Evolutionary conservation across 2,329 filamentous ascomycete species (phyloP), one percentile per base, ranked within the genome.

Genomic region (Fusarium sp.): DNA sequence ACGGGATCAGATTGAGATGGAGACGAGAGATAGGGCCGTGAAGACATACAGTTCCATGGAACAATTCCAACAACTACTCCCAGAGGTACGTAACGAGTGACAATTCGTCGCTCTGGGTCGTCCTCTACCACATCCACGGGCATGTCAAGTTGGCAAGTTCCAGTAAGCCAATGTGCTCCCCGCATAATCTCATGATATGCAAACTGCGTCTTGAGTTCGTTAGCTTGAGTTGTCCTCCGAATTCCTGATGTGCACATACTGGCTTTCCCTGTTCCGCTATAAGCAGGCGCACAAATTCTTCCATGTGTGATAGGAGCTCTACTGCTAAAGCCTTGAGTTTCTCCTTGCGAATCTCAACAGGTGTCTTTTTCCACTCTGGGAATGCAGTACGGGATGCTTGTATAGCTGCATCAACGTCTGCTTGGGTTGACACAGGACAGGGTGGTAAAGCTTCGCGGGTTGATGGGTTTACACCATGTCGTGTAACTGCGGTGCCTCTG

Each of bases 1-100:
- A 6, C 8, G 4, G 13, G 18, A 23, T 46, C 3, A 47, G 8
- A 9, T 16, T 20, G 6, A 20, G 10, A 11, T 24, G 7, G 16
- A 5, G 2, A 31, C 16, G 4, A 3, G 20, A 44, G 6, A 12
- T 8, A 33, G 11, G 12, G 11, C 18, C 8, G 6, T 35, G 2
- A 8, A 28, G 15, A 37, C 29, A 3, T 48, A 55, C 41, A 55
- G 24, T 55, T 55, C 52, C 52, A 55, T n/a, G 52, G 52, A 16
- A 55, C 29, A 15, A 55, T 55, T 12, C 29, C 41, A 8, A 44
- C 41, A 21, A 48, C 52, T 5, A 55, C 52, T 35, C 52, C 52
- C 6, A 55, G 41, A n/a, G 52, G 52, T 10, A 55, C 29, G 37
- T 55, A 55, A 9, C 6, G 52, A 55, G 52, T 55, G n/a, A 16